Base-by-base conservation (phyloP, 1,284 basidiomycete species). In the Naganishia cerealis region DNA sequence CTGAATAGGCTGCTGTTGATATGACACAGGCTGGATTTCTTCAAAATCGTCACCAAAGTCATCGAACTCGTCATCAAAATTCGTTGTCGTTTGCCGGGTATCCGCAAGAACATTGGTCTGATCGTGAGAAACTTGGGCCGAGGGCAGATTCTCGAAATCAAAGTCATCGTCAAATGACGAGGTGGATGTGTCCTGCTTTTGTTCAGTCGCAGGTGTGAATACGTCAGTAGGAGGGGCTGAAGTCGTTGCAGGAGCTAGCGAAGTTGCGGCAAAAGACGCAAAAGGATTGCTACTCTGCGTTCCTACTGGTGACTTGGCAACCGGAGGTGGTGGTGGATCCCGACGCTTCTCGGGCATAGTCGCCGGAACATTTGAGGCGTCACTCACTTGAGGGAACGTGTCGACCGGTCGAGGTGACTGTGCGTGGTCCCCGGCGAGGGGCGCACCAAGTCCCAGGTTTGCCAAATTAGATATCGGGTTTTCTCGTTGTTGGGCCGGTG, bases 151-250 rank as follows among this genome's bases (percentile, higher is more conserved):
- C 1, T 81, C 83, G 72, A 94, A 94, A 80, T 93, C 91, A 76
- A 93, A 92, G 71, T 90, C 89, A 75, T 92, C 91, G 26, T 89
- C 88, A 73, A 93, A 93, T n/a, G 70, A 70, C 3, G 75, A 68
- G 0, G 67, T 62, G 24, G 72, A 70, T 1, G 72, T 65, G 12
- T 58, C 57, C 21, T 50, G 46, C 21, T 24, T 50, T 36, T 65
- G 59, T 26, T 42, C n/a, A 4, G 57, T 43, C 16, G 66, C 43
- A 38, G 67, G 26, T 29, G 63, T 39, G 15, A 50, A 56, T n/a
- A 18, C 43, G 8, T 67, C 70, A 67, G 71, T 71, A 38, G 76
- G 75, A 38, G 76, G 75, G 24, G 70, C 53, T 18, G 59, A 39
- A n/a, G 56, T 46, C 7, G 53, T 70, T 66, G 43, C 68, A 39